A percentile compares a stretch with the other conserved stretches of the same genome.
phyloP scores from a whole-genome alignment of 768 basidiomycete genomes.

The Trichaptum fuscoviolaceum region DNA sequence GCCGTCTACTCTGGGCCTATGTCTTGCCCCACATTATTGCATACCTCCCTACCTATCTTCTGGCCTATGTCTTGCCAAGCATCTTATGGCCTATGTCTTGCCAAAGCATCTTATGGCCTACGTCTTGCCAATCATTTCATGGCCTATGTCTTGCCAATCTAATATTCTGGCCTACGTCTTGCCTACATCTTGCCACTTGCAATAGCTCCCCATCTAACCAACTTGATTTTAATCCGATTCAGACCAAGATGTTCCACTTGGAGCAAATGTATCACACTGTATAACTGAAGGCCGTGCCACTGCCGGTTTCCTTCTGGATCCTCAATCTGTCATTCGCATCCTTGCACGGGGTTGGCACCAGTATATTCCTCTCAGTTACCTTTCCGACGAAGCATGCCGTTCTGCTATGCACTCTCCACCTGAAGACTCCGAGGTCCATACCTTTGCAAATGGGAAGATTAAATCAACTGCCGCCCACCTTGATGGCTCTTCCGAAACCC shows the following conservation, averaged over 20 bases:
- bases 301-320: not conserved
- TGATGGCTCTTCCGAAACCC: not conserved
- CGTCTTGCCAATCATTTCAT: no score
- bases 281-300: not conserved
- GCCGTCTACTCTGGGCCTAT: no score
- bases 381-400: not conserved
- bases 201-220: no score
- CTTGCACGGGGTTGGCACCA: not conserved
- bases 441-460: constrained; percentile 40
- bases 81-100: not conserved
- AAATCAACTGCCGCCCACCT: not conserved
- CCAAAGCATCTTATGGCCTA: no score
- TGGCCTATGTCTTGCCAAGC: not conserved
- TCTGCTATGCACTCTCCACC: not conserved
- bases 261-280: not conserved
- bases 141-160: no score
- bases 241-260: not conserved
- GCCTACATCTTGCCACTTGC: no score
- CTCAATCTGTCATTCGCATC: not conserved
- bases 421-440: constrained; percentile 55
- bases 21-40: no score
- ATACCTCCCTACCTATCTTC: no score
- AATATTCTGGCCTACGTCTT: no score
- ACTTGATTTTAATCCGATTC: no score
- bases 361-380: not conserved